Percentiles rank a stretch among this genome's conserved stretches.
Conservation (phyloP, 192 early-diverging fungal genomes). For the Coemansia sp. region DNA sequence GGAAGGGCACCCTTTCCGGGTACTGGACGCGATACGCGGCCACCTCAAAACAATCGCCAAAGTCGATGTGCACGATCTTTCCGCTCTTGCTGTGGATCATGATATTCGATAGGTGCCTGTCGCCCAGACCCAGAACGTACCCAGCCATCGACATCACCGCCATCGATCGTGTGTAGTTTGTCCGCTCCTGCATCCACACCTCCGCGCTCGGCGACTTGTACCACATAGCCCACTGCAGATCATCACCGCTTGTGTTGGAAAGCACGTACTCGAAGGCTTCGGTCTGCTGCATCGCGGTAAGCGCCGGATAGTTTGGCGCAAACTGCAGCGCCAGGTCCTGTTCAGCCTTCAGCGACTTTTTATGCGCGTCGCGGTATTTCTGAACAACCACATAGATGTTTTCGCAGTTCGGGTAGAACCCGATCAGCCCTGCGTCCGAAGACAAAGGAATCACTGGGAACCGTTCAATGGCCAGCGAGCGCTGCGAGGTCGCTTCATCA, state of each 20-base stretch:
- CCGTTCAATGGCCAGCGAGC: slow-evolving; percentile 87
- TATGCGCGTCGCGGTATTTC: slow-evolving; percentile 81
- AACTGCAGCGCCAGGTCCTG: slow-evolving; percentile 83
- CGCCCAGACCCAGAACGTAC: slow-evolving; percentile 96
- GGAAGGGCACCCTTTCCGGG: slow-evolving; percentile 96
- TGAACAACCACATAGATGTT: slow-evolving; percentile 84
- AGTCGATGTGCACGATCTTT: slow-evolving; percentile 97
- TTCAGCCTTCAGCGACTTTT: slow-evolving; percentile 85
- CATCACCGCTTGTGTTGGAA: slow-evolving; percentile 87
- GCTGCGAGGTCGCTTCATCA: slow-evolving; percentile 86
- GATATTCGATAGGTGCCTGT: slow-evolving; percentile 95
- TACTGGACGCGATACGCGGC: slow-evolving; percentile 92
- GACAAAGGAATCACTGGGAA: slow-evolving; percentile 94
- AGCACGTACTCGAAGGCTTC: slow-evolving; percentile 95
- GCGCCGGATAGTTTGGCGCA: slow-evolving; percentile 89
- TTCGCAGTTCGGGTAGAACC: slow-evolving; percentile 89
- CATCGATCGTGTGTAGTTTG: slow-evolving; percentile 92
- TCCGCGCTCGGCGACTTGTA: slow-evolving; percentile 95
- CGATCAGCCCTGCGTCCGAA: slow-evolving; percentile 93
- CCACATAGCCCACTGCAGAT: slow-evolving; percentile 93
- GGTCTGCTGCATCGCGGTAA: slow-evolving; percentile 85
- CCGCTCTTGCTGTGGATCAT: slow-evolving; percentile 88
- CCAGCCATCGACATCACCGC: slow-evolving; percentile 99
- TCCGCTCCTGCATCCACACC: slow-evolving; percentile 92
- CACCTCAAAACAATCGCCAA: slow-evolving; percentile 97